Conservation (phyloP, 495 filamentous ascomycete genomes). For the Immersiella caudata region DNA sequence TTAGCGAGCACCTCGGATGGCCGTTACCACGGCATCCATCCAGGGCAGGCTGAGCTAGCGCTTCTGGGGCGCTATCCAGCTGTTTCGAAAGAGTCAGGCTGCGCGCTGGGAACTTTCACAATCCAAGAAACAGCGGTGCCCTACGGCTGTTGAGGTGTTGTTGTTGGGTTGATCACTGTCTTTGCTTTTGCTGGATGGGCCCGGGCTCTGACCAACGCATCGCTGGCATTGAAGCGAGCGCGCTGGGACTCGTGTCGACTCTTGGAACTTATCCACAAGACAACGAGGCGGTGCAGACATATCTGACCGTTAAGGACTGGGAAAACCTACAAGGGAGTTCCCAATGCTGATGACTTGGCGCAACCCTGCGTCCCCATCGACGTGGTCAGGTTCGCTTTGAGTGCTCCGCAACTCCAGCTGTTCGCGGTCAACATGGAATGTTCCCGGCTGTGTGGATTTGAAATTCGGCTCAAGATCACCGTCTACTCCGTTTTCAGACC, state of each 20-base stretch:
- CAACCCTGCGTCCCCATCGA: background rate
- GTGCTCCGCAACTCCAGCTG: background rate
- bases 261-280: background rate
- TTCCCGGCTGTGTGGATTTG: background rate
- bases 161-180: background rate
- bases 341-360: background rate
- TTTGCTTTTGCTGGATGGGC: background rate
- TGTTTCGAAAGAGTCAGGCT: background rate
- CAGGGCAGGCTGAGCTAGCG: background rate
- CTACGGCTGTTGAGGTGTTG: background rate
- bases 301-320: background rate
- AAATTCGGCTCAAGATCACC: background rate
- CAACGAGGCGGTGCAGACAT: background rate
- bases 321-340: background rate
- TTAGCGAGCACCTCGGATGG: background rate
- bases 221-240: background rate
- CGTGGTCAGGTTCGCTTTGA: too few species aligned
- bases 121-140: too few species aligned
- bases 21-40: background rate
- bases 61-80: background rate
- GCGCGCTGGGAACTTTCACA: background rate
- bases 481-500: background rate
- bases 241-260: too few species aligned
- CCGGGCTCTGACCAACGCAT: slow-evolving; percentile 3
- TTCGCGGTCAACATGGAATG: background rate